Evolutionary conservation across 1,139 yeast genomes (phyloP), one percentile per base, ranked within the genome.

Genomic region (Candida sp.): DNA sequence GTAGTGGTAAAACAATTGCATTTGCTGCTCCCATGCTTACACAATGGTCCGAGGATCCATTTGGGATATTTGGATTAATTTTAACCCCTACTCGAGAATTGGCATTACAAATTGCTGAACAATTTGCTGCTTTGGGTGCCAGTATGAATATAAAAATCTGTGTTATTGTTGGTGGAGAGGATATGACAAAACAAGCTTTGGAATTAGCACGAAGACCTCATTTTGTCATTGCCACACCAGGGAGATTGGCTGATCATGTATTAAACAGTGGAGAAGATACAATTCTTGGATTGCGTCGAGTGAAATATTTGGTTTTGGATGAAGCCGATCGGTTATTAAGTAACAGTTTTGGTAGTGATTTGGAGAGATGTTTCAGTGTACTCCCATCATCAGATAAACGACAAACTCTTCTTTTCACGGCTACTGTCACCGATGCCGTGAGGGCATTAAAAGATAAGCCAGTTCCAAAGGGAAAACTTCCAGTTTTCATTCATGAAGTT

Each of bases 1-100:
- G 99, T 67, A 85, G 95, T 29, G 99, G 99, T 77, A 93, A 93
- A 61, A 93, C 99, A 3, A 84, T 95, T 30, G 97, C 99, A 0
- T 93, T 93, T 75, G 98, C 95, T 1, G 95, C 91, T 22, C 99
- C 99, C 1, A 93, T 93, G 90, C 70, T 93, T 44, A 82, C 95
- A 1, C 77, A 84, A 56, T 93, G 99, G 97, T 87, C 97, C 0
- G 86, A 83, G 53, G 99, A 95, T 57, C 99, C 99, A 0, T 79
- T 77, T 62, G 99, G 98, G 2, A 85, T 93, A 40, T 95, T 76
- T 65, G 99, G 98, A 5, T 67, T 93, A 4, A 77, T 93, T 1
- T 67, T 93, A 45, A 95, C 99, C 0, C 99, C 99, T 2, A 95
- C 99, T 0, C 72, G 99, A 63, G 99, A 93, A 60, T 74, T 93